Conservation (phyloP, 352 stramenopile species). For the Phytophthora foliorum region DNA sequence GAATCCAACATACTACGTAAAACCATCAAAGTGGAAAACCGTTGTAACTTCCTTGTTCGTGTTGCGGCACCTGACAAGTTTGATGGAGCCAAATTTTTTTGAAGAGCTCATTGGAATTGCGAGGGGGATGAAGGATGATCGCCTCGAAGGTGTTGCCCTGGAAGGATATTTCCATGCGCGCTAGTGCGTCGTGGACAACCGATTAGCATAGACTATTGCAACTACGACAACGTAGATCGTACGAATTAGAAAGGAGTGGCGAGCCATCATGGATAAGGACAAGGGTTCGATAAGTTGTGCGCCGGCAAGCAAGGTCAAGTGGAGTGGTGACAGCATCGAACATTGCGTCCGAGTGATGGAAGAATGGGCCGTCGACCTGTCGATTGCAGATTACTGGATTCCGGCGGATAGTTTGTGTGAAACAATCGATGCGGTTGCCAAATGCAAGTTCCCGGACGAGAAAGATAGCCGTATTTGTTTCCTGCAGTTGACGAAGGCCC, state of each 20-base stretch:
- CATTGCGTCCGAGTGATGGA: background rate
- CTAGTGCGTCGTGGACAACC: constrained; percentile 1
- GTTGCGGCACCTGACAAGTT: constrained; percentile 5
- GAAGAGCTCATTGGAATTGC: constrained; percentile 8
- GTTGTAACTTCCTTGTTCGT: constrained; percentile 4
- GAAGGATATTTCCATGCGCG: constrained; percentile 14
- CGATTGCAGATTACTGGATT: background rate
- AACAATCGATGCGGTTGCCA: constrained; percentile 16
- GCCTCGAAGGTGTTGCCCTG: background rate
- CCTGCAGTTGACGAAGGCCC: constrained; percentile 15
- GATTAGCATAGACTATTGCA: constrained; percentile 5
- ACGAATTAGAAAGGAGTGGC: background rate
- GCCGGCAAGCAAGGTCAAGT: background rate
- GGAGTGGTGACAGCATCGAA: background rate
- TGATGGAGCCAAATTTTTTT: background rate
- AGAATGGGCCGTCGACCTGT: background rate
- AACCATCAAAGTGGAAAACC: background rate
- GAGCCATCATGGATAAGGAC: background rate
- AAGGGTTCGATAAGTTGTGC: background rate
- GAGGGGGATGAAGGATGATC: background rate
- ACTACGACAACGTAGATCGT: constrained; percentile 9
- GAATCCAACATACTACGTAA: constrained; percentile 4
- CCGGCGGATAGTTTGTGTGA: constrained; percentile 7
- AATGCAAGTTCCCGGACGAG: constrained; percentile 1
- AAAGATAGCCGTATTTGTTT: constrained; percentile 7